These are phyloP conservation scores for Hemileccinum rubropunctum DNA, from an alignment of 768 basidiomycete species.

Conservation along the genomic window DNA sequence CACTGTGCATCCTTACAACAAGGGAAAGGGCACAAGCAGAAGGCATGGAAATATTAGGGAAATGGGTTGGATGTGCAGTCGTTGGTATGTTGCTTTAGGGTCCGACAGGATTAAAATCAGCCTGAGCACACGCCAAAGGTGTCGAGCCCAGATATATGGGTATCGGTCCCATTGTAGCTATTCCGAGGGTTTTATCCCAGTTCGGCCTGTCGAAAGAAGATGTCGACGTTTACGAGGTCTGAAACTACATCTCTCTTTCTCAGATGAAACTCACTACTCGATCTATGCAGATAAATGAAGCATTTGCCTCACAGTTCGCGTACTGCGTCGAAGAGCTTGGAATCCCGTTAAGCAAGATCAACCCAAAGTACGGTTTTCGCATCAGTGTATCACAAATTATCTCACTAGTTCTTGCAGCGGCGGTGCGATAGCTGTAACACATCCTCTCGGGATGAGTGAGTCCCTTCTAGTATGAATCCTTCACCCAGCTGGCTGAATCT, in stretches of 20 bases:
- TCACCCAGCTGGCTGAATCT: constrained; percentile 12
- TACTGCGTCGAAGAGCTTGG: constrained; percentile 82
- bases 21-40: constrained; percentile 72
- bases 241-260: not conserved
- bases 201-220: constrained; percentile 67
- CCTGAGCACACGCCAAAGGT: constrained; percentile 37
- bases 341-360: constrained; percentile 78
- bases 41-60: constrained; percentile 77
- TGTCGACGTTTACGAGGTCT: constrained; percentile 73
- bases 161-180: constrained; percentile 67
- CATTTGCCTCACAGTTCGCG: constrained; percentile 92
- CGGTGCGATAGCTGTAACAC: constrained; percentile 80
- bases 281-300: constrained; percentile 71
- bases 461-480: not conserved
- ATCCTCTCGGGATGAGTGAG: constrained; percentile 84
- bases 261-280: not conserved
- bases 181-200: constrained; percentile 64
- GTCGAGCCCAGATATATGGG: constrained; percentile 81
- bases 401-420: constrained; percentile 48
- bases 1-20: constrained; percentile 78
- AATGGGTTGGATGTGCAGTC: constrained; percentile 75
- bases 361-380: constrained; percentile 62
- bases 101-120: not conserved
- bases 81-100: constrained; percentile 51
- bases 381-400: not conserved